A percentile compares a stretch with the other conserved stretches of the same genome.
These are phyloP conservation scores for Camelina laxa DNA, from an alignment of 345 rosid genomes.

Conservation along the genomic window DNA sequence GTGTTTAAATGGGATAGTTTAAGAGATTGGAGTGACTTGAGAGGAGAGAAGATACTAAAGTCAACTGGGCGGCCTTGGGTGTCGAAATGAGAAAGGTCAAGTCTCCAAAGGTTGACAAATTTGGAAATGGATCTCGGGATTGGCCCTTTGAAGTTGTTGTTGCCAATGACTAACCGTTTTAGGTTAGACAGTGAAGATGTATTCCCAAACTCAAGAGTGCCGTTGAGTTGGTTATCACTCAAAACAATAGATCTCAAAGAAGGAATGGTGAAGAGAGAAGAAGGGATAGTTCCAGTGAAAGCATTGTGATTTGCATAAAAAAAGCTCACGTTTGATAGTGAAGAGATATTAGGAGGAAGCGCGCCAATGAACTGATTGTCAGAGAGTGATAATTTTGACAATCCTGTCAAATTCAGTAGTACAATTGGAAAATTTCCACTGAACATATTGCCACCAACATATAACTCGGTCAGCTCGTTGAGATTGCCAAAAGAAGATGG, in stretches of 20 bases:
- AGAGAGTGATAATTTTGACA: fast-evolving
- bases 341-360: not conserved
- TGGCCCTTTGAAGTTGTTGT: not conserved
- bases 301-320: not conserved
- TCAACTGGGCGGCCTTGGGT: not conserved
- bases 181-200: not conserved
- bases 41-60: not conserved
- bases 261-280: not conserved
- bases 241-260: not conserved
- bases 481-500: constrained; percentile 4
- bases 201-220: not conserved
- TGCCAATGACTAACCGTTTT: fast-evolving
- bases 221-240: not conserved
- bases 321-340: not conserved
- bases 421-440: constrained; percentile 6
- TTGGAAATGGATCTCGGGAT: constrained; percentile 1
- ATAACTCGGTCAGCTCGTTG: fast-evolving
- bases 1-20: not conserved
- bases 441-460: fast-evolving
- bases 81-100: not conserved
- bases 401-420: not conserved
- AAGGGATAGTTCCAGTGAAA: not conserved
- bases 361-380: not conserved
- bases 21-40: not conserved
- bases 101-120: not conserved